Percentiles rank a stretch among this genome's conserved stretches.
These are phyloP conservation scores for Daldinia decipiens DNA, from an alignment of 495 filamentous ascomycete genomes.

Conservation along the genomic window DNA sequence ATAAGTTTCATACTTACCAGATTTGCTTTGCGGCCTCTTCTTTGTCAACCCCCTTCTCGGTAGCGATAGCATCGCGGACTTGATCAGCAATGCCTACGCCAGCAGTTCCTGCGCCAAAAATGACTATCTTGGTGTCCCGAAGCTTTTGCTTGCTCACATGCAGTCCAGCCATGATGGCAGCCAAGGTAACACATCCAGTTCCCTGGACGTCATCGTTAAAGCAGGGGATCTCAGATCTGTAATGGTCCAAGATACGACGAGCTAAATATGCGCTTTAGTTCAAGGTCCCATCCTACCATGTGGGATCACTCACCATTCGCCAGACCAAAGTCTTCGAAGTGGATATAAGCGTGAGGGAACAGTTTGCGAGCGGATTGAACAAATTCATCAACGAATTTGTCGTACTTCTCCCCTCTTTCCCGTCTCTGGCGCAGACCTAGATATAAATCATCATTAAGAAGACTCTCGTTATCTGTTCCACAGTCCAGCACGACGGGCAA, in stretches of 20 bases:
- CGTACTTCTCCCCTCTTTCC: slow-evolving; percentile 77
- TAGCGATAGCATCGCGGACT: slow-evolving; percentile 78
- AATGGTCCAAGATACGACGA: slow-evolving; percentile 77
- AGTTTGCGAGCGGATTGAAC: slow-evolving; percentile 71
- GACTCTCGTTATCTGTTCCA: slow-evolving; percentile 81
- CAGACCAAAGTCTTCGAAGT: slow-evolving; percentile 76
- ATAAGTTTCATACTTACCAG: slow-evolving; percentile 61
- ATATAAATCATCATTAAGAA: slow-evolving; percentile 84
- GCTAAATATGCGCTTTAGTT: slow-evolving; percentile 37
- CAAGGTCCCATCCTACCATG: neutral
- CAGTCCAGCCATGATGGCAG: slow-evolving; percentile 78
- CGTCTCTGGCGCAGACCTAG: slow-evolving; percentile 76
- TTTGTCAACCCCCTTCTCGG: slow-evolving; percentile 72
- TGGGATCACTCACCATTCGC: slow-evolving; percentile 55
- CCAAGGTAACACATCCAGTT: slow-evolving; percentile 86
- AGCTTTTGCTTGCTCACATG: slow-evolving; percentile 74
- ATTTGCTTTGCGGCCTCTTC: slow-evolving; percentile 83
- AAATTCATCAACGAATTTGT: slow-evolving; percentile 79
- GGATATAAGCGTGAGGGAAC: slow-evolving; percentile 84
- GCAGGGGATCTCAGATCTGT: slow-evolving; percentile 75
- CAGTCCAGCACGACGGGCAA: slow-evolving; percentile 88
- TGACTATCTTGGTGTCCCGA: slow-evolving; percentile 71
- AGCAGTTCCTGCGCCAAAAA: slow-evolving; percentile 87
- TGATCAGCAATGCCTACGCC: slow-evolving; percentile 91
- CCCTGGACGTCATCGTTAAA: slow-evolving; percentile 96